phyloP scores from a whole-genome alignment of 306 rosid genomes.

The Gastrolobium villosum region DNA sequence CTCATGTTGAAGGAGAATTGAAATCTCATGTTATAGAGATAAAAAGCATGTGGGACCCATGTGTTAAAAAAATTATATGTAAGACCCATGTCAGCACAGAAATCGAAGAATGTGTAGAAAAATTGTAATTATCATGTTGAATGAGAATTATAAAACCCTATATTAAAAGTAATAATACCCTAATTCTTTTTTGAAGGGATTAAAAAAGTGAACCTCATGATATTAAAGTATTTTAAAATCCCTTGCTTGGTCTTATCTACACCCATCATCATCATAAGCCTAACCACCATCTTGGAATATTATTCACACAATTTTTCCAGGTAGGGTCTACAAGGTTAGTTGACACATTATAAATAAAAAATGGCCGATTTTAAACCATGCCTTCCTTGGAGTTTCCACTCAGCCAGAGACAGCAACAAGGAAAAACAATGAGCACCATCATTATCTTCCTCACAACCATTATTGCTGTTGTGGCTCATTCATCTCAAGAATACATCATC shows the following conservation, averaged over 20 bases:
- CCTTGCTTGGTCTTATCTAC: not conserved
- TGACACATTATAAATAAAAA: not conserved
- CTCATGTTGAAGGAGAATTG: too few species aligned
- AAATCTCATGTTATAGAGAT: too few species aligned
- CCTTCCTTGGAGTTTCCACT: not conserved
- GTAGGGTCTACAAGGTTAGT: not conserved
- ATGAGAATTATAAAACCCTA: too few species aligned
- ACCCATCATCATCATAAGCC: not conserved
- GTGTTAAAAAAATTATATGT: too few species aligned
- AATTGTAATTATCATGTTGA: too few species aligned
- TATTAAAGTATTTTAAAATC: not conserved
- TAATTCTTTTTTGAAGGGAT: too few species aligned
- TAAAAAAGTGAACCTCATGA: too few species aligned
- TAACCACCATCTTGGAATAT: conserved; percentile 22
- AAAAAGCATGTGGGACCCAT: too few species aligned
- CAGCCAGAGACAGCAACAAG: not conserved
- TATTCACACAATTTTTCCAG: not conserved
- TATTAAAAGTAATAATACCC: too few species aligned
- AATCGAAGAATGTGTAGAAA: too few species aligned
- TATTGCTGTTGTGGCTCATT: conserved; percentile 10
- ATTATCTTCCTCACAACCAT: conserved; percentile 41
- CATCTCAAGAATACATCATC: conserved; percentile 32
- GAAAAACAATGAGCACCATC: conserved; percentile 4
- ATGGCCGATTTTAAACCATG: conserved; percentile 5
- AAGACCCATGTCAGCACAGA: too few species aligned